Conservation (phyloP, 257 asterid species). For the Solanum bulbocastanum region DNA sequence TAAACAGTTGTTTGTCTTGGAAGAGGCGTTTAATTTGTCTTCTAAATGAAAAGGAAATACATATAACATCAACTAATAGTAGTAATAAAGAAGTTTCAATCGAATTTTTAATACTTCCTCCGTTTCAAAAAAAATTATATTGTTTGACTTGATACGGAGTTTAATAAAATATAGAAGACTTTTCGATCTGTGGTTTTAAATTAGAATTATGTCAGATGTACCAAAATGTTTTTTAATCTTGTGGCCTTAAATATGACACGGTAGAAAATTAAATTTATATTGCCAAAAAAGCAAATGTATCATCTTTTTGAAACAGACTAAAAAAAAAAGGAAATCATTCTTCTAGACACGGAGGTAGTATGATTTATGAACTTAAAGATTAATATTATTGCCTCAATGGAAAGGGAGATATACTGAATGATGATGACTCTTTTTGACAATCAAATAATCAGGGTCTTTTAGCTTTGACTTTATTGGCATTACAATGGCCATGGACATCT, state of each 20-base stretch:
- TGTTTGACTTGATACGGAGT: accelerated
- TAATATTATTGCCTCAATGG: not conserved
- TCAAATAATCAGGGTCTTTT: conserved; percentile 47
- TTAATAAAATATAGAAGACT: too few species aligned
- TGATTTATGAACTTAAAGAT: not conserved
- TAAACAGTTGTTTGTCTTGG: not conserved
- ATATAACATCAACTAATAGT: not conserved
- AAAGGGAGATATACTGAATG: not conserved
- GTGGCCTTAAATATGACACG: too few species aligned
- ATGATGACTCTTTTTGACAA: not conserved
- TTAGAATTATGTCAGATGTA: too few species aligned
- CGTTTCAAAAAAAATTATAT: too few species aligned
- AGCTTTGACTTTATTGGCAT: conserved; percentile 59
- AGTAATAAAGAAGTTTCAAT: not conserved
- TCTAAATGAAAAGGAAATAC: not conserved
- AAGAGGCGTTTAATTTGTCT: not conserved
- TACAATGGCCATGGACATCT: conserved; percentile 47
- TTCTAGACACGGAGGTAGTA: not conserved
- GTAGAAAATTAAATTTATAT: too few species aligned
- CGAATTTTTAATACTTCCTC: too few species aligned
- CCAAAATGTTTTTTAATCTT: too few species aligned
- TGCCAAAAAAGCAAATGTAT: too few species aligned
- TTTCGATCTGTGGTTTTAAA: not conserved
- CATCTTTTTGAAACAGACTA: too few species aligned
- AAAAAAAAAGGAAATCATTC: too few species aligned